Evolutionary conservation across 139 green algal species (phyloP), one percentile per base, ranked within the genome.

Genomic region (Gonium pectorale): DNA sequence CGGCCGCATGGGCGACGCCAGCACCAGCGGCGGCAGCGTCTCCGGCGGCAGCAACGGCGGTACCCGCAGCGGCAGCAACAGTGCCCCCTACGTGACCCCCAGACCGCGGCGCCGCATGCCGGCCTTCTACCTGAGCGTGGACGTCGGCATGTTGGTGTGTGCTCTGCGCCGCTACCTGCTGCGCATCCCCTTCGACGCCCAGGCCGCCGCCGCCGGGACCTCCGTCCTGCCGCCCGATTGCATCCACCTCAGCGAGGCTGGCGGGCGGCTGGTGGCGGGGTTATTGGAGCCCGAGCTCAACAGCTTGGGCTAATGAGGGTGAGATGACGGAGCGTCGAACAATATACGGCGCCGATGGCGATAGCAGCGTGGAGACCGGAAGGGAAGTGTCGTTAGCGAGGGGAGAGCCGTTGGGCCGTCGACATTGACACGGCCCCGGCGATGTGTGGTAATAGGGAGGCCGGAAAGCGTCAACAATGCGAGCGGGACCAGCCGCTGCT

Each of bases 231-330:
- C 72, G 22, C 72, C 72, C 5, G 72, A 81, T 29, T 31, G 22
- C 52, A 40, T 81, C 29, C 72, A 81, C 52, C 54, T 81, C 6
- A 81, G 68, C 51, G 72, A 81, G 26, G 5, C 29, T 9, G 72
- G 72, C 24, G 72, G 24, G 31, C 9, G 26, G 11, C 72, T 81
- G 35, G 13, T 81, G 46, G 33, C 17, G 35, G 49, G 33, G 71
- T 22, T 67, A 49, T 33, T 80, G 49, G 37, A 38, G 22, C 31
- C 49, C 49, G 33, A 80, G 8, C 44, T 60, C 15, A 13, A n/a
- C 21, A 5, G 56, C 56, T 21, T 64, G 24, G 17, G 17, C n/a
- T n/a, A n/a, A n/a, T n/a, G n/a, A n/a, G n/a, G n/a, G n/a, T n/a
- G n/a, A n/a, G n/a, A n/a, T n/a, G n/a, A n/a, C n/a, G n/a, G n/a